phyloP scores from a whole-genome alignment of 306 rosid genomes.

The Quercus rubra region DNA sequence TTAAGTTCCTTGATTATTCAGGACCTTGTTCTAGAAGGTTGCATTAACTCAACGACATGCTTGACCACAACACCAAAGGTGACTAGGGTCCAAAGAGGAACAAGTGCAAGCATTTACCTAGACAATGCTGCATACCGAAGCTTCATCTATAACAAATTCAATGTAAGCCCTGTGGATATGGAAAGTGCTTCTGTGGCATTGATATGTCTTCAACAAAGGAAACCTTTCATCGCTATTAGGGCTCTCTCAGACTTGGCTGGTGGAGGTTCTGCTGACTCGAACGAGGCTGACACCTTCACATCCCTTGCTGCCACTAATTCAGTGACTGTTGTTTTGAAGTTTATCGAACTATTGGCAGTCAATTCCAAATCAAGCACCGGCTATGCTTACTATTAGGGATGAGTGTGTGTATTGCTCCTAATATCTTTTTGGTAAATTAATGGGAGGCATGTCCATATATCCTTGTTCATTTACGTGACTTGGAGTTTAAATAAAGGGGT shows the following conservation, averaged over 20 bases:
- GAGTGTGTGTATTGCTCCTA: no score
- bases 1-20: background rate
- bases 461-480: no score
- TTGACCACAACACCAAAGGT: slow-evolving; percentile 45
- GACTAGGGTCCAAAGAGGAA: slow-evolving; percentile 36
- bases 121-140: slow-evolving; percentile 56
- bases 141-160: slow-evolving; percentile 44
- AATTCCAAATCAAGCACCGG: no score
- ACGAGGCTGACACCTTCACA: slow-evolving; percentile 48
- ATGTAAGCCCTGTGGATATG: slow-evolving; percentile 51
- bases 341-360: slow-evolving; percentile 30
- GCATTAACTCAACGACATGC: slow-evolving; percentile 57
- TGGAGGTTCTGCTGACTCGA: slow-evolving; percentile 45
- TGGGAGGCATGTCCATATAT: no score
- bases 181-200: slow-evolving; percentile 56
- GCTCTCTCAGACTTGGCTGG: slow-evolving; percentile 59
- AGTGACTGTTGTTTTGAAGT: slow-evolving; percentile 36
- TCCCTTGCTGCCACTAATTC: slow-evolving; percentile 50
- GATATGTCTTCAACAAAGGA: slow-evolving; percentile 41
- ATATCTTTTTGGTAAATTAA: no score
- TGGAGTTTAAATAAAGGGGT: no score
- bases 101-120: slow-evolving; percentile 47
- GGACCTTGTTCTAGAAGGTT: slow-evolving; percentile 35
- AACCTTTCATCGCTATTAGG: slow-evolving; percentile 51
- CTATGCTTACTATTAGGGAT: no score